A percentile compares a stretch with the other conserved stretches of the same genome.
phyloP scores from a whole-genome alignment of 192 early-diverging fungal genomes.

The Backusella liffmaniae region DNA sequence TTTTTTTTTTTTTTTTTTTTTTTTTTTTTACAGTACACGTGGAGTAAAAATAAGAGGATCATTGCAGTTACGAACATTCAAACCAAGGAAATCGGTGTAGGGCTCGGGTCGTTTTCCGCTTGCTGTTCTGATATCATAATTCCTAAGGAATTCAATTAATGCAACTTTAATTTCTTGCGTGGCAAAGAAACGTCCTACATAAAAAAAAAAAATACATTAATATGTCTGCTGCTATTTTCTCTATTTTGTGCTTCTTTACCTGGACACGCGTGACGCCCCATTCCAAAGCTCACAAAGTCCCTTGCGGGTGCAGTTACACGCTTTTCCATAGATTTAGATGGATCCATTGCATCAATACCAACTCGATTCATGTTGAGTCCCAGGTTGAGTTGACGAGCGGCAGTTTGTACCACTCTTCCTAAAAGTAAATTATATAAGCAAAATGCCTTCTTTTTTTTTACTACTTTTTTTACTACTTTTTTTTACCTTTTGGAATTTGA shows the following conservation, averaged over 20 bases:
- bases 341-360: conserved; percentile 4
- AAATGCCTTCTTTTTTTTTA: neutral
- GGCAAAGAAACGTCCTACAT: conserved; percentile 25
- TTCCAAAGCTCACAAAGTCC: conserved; percentile 6
- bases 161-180: conserved; percentile 29
- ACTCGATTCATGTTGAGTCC: neutral
- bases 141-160: conserved; percentile 3
- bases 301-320: neutral
- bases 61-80: neutral
- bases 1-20: neutral
- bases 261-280: conserved; percentile 18
- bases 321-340: neutral
- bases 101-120: conserved; percentile 8
- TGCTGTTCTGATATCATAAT: conserved; percentile 19
- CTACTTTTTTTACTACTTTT: neutral
- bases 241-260: conserved; percentile 3
- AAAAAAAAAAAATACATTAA: neutral
- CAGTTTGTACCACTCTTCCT: conserved; percentile 6
- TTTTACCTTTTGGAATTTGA: conserved; percentile 19
- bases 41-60: conserved; percentile 10
- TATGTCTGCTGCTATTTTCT: neutral
- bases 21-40: neutral
- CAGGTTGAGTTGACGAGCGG: conserved; percentile 18
- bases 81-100: conserved; percentile 2
- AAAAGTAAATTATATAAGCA: neutral